These are phyloP conservation scores for Earliella scabrosa DNA, from an alignment of 1,284 basidiomycete genomes.

Conservation along the genomic window DNA sequence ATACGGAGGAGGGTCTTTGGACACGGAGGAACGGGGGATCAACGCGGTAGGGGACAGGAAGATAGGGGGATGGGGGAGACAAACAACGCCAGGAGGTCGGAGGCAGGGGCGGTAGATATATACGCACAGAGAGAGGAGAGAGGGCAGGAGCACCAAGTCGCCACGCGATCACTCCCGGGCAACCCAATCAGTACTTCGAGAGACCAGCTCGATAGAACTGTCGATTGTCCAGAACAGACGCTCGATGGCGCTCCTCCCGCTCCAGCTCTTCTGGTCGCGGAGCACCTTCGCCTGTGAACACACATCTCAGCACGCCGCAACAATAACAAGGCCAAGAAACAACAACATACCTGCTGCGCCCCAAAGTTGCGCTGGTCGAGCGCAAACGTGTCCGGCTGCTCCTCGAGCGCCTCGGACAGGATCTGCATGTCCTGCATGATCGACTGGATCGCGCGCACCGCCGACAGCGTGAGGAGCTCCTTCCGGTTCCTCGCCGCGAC, in stretches of 20 bases:
- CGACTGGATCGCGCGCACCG: slow-evolving; percentile 80
- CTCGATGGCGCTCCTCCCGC: slow-evolving; percentile 83
- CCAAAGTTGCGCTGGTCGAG: slow-evolving; percentile 91
- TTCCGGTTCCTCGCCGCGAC: slow-evolving; percentile 66
- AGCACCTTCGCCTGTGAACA: slow-evolving; percentile 83
- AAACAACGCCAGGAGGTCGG: no score
- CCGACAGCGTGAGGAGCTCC: slow-evolving; percentile 70
- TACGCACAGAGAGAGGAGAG: slow-evolving; percentile 11
- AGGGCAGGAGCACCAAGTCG: slow-evolving; percentile 4
- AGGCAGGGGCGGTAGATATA: slow-evolving; percentile 1
- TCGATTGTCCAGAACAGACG: slow-evolving; percentile 89
- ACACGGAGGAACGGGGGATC: background rate
- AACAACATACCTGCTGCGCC: slow-evolving; percentile 80
- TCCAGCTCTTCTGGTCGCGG: slow-evolving; percentile 93
- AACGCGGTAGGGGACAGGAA: no score
- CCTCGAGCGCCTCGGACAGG: slow-evolving; percentile 84
- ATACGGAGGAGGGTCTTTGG: background rate
- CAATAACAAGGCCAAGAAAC: background rate
- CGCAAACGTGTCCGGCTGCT: slow-evolving; percentile 89
- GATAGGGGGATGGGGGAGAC: no score
- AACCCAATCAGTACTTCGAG: slow-evolving; percentile 84
- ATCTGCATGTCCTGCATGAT: slow-evolving; percentile 86
- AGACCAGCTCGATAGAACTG: slow-evolving; percentile 81
- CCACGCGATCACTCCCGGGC: slow-evolving; percentile 64
- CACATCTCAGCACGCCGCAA: slow-evolving; percentile 12